Conservation (phyloP, 1,284 basidiomycete species). For the Bothia castanella region DNA sequence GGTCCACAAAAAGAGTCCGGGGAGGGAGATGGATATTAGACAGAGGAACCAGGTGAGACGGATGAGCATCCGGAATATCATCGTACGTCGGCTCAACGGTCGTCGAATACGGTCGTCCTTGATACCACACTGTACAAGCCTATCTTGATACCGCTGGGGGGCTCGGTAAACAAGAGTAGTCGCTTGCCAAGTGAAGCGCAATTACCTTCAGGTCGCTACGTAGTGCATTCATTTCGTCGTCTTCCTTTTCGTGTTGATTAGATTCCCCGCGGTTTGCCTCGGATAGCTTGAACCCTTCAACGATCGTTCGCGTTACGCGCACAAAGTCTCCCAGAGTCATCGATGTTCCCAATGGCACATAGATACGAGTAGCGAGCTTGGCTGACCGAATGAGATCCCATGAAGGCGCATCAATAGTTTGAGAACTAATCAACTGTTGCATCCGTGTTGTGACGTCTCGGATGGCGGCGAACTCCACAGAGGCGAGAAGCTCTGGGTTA, state of each 20-base stretch:
- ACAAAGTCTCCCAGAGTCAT: constrained; percentile 82
- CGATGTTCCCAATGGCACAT: constrained; percentile 76
- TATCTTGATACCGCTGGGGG: constrained; percentile 66
- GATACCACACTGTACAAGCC: constrained; percentile 59
- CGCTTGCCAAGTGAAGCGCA: background rate
- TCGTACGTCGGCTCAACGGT: constrained; percentile 52
- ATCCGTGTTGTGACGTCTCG: constrained; percentile 60
- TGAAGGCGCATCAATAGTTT: constrained; percentile 76
- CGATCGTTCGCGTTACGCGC: constrained; percentile 65
- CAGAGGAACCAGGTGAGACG: constrained; percentile 61
- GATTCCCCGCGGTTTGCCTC: constrained; percentile 28
- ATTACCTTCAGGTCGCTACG: constrained; percentile 60
- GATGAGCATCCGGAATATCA: constrained; percentile 55
- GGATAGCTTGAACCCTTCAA: constrained; percentile 66
- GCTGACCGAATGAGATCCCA: constrained; percentile 74
- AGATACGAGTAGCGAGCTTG: constrained; percentile 73
- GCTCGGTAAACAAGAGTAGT: constrained; percentile 1
- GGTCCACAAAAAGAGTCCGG: constrained; percentile 80
- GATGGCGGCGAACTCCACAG: constrained; percentile 59
- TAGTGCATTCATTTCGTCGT: constrained; percentile 40
- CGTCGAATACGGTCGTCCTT: constrained; percentile 79
- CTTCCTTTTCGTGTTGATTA: constrained; percentile 22
- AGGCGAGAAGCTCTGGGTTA: constrained; percentile 67
- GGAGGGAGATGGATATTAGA: constrained; percentile 67
- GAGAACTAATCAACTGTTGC: constrained; percentile 65